Conservation (phyloP, 768 basidiomycete species). For the Boletus eberwhitei region DNA sequence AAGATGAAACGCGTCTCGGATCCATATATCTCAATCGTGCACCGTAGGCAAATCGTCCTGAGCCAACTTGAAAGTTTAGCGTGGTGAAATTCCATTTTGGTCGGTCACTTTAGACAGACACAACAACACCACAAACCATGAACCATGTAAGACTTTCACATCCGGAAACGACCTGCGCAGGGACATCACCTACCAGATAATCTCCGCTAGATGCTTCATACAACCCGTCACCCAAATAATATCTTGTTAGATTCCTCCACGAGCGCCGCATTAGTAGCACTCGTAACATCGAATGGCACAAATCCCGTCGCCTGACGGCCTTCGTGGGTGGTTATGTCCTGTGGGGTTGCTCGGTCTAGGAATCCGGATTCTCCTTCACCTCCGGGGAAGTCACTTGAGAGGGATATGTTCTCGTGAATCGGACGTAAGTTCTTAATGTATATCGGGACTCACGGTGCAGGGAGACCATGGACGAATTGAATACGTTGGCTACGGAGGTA, state of each 20-base stretch:
- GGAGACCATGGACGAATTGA: conserved; percentile 46
- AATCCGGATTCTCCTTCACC: conserved; percentile 49
- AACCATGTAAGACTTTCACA: neutral
- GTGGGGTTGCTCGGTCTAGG: conserved; percentile 33
- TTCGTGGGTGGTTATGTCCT: conserved; percentile 34
- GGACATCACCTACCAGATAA: neutral
- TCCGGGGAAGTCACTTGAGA: conserved; percentile 47
- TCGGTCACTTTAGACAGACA: neutral
- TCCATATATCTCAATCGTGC: neutral
- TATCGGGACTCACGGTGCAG: conserved; percentile 41
- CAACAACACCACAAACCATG: no score
- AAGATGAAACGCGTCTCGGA: neutral
- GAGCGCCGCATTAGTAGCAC: conserved; percentile 11
- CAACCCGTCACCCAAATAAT: conserved; percentile 13
- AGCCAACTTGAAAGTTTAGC: neutral
- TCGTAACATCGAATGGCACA: conserved; percentile 30
- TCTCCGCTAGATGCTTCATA: neutral
- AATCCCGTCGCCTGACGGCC: conserved; percentile 44
- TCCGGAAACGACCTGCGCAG: neutral
- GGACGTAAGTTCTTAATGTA: neutral
- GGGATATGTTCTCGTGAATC: neutral
- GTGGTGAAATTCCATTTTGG: neutral
- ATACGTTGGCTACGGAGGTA: conserved; percentile 49
- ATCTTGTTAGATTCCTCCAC: conserved; percentile 30
- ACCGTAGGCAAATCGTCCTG: neutral